Base-by-base conservation (phyloP, 2,329 filamentous ascomycete species). In the Rhynchosporium secalis region DNA sequence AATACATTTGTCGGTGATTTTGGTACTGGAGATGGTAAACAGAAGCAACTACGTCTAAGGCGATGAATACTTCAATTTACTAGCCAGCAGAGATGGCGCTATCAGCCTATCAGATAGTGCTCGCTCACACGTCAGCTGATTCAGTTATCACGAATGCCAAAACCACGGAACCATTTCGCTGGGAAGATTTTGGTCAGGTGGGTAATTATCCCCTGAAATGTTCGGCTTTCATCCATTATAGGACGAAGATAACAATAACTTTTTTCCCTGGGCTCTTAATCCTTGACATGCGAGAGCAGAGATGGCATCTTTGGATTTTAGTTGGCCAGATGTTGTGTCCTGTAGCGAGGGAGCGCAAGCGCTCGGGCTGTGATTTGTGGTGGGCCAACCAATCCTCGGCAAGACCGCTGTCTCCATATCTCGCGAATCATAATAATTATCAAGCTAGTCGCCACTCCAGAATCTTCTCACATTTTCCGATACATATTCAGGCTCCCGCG, bases 181-280 rank as follows among this genome's bases (percentile, higher is more conserved):
- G 9, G 9, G 6, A 36, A 36, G 12, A 38, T 3, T 40, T 33
- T 40, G 20, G n/a, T 41, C 51, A 7, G 33, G n/a, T 41, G 51
- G 3, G 13, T 9, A 29, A 28, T 20, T 28, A 31, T 33, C 40
- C 45, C 56, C 36, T 28, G 15, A 15, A 40, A 8, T 45, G 15
- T 28, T 58, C 45, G 45, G 47, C 56, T n/a, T 29, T 20, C 4
- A 45, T 26, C 46, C 45, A 41, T 15, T 58, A 41, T 28, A 38
- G 56, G 56, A 58, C 33, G 20, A 41, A 58, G 56, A 58, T 41
- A 58, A 58, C 45, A 51, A 40, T 29, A 4, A 13, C 41, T 26
- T 26, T 46, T 33, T 58, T 33, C n/a, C 40, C 29, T 51, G 29
- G 45, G 45, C 26, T 48, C 56, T 28, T 15, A 48, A 48, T 49